A percentile compares a stretch with the other conserved stretches of the same genome.
These are phyloP conservation scores for Cutaneotrichosporon daszewskae DNA, from an alignment of 1,284 basidiomycete species.

Conservation along the genomic window DNA sequence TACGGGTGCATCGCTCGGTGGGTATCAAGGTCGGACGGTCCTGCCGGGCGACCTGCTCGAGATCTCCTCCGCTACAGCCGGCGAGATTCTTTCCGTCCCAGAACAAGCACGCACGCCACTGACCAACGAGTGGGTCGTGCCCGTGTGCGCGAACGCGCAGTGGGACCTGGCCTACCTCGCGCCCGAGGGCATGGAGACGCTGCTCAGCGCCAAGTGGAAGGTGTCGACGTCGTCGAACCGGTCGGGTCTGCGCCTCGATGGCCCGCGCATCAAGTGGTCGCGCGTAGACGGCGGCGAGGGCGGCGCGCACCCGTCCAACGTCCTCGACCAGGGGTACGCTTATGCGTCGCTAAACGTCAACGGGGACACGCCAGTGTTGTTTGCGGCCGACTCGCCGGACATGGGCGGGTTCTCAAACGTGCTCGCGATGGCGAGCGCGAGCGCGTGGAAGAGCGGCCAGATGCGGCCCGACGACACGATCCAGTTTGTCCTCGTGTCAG, in stretches of 20 bases:
- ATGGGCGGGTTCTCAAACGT: slow-evolving; percentile 26
- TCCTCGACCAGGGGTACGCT: slow-evolving; percentile 64
- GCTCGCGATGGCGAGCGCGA: slow-evolving; percentile 9
- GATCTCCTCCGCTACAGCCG: slow-evolving; percentile 2
- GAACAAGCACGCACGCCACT: slow-evolving; percentile 9
- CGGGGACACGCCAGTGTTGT: slow-evolving; percentile 63
- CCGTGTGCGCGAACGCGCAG: slow-evolving; percentile 16
- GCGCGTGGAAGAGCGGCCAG: slow-evolving; percentile 38
- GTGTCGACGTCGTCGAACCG: slow-evolving; percentile 40
- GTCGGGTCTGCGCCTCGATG: slow-evolving; percentile 44
- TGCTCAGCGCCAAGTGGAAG: slow-evolving; percentile 36
- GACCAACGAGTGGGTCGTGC: slow-evolving; percentile 14
- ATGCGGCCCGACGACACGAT: slow-evolving; percentile 35
- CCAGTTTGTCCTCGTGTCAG: slow-evolving; percentile 51
- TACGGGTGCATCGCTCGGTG: slow-evolving; percentile 30
- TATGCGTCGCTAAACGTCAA: slow-evolving; percentile 58
- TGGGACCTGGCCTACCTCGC: slow-evolving; percentile 21
- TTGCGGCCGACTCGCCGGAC: slow-evolving; percentile 27
- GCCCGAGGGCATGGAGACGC: slow-evolving; percentile 21
- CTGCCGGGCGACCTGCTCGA: slow-evolving; percentile 46
- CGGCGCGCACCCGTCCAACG: slow-evolving; percentile 65
- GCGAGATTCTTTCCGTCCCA: slow-evolving; percentile 6
- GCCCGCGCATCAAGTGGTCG: slow-evolving; percentile 57
- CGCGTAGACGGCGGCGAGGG: slow-evolving; percentile 61
- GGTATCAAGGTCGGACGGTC: slow-evolving; percentile 52